phyloP scores from a whole-genome alignment of 495 filamentous ascomycete species.

The Neurospora sp. region DNA sequence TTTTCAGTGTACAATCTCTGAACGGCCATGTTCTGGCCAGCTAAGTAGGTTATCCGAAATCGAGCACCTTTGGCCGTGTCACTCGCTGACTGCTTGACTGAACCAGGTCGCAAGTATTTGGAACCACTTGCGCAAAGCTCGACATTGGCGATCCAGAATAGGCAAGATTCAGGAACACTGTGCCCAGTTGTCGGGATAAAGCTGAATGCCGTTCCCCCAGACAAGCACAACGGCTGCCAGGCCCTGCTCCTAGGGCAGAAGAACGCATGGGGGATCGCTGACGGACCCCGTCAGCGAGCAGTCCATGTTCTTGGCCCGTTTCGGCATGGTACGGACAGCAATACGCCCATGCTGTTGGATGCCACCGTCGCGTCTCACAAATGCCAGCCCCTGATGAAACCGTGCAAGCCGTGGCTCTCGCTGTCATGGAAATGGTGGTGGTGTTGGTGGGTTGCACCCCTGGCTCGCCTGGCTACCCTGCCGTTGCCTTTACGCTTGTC shows the following conservation, averaged over 20 bases:
- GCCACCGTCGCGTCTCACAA: slow-evolving; percentile 10
- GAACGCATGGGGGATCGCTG: background rate
- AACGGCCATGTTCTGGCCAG: background rate
- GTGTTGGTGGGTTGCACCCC: background rate
- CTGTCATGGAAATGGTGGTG: background rate
- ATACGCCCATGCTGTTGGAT: slow-evolving; percentile 1
- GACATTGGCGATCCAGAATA: background rate
- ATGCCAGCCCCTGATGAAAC: slow-evolving; percentile 20
- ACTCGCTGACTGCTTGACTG: background rate
- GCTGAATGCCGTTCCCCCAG: background rate
- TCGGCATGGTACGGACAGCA: slow-evolving; percentile 9
- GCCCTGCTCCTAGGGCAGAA: background rate
- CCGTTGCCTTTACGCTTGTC: background rate
- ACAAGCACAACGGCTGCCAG: background rate
- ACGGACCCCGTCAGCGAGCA: background rate
- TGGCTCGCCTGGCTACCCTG: background rate
- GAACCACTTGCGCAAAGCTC: background rate
- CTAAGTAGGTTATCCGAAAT: background rate
- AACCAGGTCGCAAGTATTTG: background rate
- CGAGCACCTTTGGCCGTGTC: background rate
- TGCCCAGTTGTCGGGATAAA: background rate
- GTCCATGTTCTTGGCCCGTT: slow-evolving; percentile 3
- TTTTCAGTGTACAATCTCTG: background rate
- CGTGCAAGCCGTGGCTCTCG: slow-evolving; percentile 16
- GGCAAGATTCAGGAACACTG: background rate